Evolutionary conservation across 1,284 basidiomycete genomes (phyloP).

Genomic region (Ganoderma boninense): DNA sequence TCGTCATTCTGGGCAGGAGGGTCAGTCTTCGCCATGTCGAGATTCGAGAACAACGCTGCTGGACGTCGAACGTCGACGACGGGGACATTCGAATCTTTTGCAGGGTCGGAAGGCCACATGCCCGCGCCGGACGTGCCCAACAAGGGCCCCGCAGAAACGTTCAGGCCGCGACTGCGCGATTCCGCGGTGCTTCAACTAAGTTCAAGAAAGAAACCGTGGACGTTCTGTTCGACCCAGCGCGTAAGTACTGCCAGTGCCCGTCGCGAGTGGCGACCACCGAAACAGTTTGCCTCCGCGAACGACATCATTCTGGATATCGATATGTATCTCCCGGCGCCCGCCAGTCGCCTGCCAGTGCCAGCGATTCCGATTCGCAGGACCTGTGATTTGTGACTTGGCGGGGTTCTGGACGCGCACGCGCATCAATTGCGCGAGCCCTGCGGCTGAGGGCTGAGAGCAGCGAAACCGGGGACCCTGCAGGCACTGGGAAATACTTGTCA

Average conservation of each 20-base stretch:
- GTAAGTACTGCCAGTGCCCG: background rate
- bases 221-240: background rate
- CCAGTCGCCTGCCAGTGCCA: background rate
- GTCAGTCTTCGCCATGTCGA: background rate
- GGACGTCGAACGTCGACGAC: background rate
- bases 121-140: background rate
- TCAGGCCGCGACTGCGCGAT: background rate
- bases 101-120: background rate
- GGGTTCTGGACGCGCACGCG: background rate
- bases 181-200: background rate
- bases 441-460: background rate
- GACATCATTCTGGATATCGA: background rate
- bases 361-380: no score
- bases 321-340: no score
- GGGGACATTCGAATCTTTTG: background rate
- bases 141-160: background rate
- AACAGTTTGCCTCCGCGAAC: background rate
- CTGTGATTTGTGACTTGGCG: background rate
- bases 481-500: no score
- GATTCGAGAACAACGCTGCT: background rate
- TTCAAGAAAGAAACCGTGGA: background rate
- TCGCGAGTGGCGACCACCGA: background rate
- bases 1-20: background rate
- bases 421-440: background rate
- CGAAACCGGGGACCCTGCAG: background rate